phyloP scores from a whole-genome alignment of 768 basidiomycete species.

The Podaxis mareebaensis region DNA sequence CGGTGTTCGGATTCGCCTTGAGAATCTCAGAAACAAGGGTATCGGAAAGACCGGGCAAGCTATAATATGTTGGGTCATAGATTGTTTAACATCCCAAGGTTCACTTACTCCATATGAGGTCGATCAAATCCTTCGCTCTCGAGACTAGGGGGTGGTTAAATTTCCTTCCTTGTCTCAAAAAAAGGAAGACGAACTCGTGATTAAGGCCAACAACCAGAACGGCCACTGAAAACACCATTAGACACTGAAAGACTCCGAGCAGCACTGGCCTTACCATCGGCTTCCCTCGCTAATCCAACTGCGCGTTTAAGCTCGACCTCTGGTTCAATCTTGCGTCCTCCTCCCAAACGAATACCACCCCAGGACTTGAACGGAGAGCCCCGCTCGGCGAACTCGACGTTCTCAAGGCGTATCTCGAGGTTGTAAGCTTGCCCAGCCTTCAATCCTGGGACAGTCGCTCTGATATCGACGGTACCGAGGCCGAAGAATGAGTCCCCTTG shows the following conservation, averaged over 20 bases:
- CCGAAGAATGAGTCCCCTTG: conserved; percentile 44
- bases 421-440: conserved; percentile 43
- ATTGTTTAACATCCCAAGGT: neutral
- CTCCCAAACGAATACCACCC: conserved; percentile 42
- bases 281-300: conserved; percentile 34
- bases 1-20: conserved; percentile 51
- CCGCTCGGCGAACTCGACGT: conserved; percentile 33
- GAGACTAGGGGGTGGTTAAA: conserved; percentile 25
- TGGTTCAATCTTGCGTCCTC: conserved; percentile 30
- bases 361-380: conserved; percentile 38
- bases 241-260: neutral
- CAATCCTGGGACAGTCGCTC: conserved; percentile 34
- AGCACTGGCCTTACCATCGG: conserved; percentile 34
- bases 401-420: conserved; percentile 38
- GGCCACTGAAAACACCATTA: conserved; percentile 29
- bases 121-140: conserved; percentile 67
- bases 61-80: conserved; percentile 16
- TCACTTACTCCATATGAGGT: conserved; percentile 39
- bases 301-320: conserved; percentile 44
- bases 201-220: conserved; percentile 57
- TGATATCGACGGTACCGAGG: conserved; percentile 41
- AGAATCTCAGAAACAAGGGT: conserved; percentile 49
- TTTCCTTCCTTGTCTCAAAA: neutral
- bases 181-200: conserved; percentile 40
- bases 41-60: conserved; percentile 53